Conservation (phyloP, 2,329 filamentous ascomycete genomes). For the Pseudogymnoascus sp. region DNA sequence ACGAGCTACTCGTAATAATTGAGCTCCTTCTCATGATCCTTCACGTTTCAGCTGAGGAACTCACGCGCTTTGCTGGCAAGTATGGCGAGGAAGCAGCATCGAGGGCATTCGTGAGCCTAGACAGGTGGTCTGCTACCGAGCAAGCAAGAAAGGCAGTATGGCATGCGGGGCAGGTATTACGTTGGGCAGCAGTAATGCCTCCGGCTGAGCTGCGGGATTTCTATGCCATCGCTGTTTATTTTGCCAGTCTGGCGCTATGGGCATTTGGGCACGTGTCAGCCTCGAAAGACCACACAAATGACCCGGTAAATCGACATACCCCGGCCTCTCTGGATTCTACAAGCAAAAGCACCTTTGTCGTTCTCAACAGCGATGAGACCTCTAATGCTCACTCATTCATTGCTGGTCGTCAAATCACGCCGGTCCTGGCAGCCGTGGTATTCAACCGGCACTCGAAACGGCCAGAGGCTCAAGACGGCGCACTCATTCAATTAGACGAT, state of each 20-base stretch:
- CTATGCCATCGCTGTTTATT: not conserved
- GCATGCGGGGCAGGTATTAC: conserved; percentile 20
- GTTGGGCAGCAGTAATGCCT: conserved; percentile 7
- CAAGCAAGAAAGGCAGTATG: conserved; percentile 14
- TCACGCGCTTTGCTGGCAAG: conserved; percentile 18
- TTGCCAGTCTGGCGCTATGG: conserved; percentile 63
- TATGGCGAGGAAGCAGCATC: conserved; percentile 17
- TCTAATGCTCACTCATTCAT: conserved; percentile 51
- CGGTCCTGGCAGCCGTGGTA: conserved; percentile 35
- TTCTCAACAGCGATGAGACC: conserved; percentile 51
- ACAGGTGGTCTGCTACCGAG: conserved; percentile 10
- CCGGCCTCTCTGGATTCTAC: conserved; percentile 27
- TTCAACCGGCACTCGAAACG: not conserved
- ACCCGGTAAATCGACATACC: conserved; percentile 26
- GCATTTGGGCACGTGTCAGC: conserved; percentile 52
- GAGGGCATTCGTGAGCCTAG: not conserved
- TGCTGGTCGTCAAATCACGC: conserved; percentile 43
- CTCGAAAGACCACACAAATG: conserved; percentile 14
- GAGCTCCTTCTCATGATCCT: conserved; percentile 18
- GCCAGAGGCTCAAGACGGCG: conserved; percentile 19
- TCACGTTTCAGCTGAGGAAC: conserved; percentile 15
- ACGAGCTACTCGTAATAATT: conserved; percentile 3
- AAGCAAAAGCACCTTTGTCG: conserved; percentile 28
- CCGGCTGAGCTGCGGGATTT: not conserved
- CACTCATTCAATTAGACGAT: conserved; percentile 44